phyloP scores from a whole-genome alignment of 1,284 basidiomycete genomes.

The Grifola frondosa region DNA sequence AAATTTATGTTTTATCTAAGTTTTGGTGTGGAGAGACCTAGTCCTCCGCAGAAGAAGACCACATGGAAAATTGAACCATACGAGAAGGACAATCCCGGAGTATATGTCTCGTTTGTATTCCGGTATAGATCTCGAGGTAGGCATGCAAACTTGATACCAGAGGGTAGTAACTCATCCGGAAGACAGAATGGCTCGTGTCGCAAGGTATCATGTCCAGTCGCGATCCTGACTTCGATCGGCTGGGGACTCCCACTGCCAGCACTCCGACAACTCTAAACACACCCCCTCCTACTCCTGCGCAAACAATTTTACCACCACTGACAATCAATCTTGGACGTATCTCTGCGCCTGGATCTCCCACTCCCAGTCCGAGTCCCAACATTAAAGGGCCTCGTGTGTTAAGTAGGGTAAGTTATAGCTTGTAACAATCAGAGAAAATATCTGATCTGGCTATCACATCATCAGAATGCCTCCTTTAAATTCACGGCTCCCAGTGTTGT shows the following conservation, averaged over 20 bases:
- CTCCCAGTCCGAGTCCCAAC: slow-evolving; percentile 5
- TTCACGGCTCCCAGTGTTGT: too few species aligned
- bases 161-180: background rate
- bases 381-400: background rate
- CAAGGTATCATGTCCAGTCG: slow-evolving; percentile 24
- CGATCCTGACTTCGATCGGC: slow-evolving; percentile 5
- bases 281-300: slow-evolving; percentile 3
- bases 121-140: slow-evolving; percentile 54
- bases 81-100: slow-evolving; percentile 36
- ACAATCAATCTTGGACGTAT: too few species aligned
- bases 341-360: background rate
- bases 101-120: slow-evolving; percentile 59
- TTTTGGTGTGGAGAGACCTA: slow-evolving; percentile 13
- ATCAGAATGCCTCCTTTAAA: too few species aligned
- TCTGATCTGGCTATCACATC: too few species aligned
- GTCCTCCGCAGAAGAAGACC: slow-evolving; percentile 12
- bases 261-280: slow-evolving; percentile 1
- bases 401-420: too few species aligned
- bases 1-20: background rate
- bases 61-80: slow-evolving; percentile 55
- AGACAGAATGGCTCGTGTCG: slow-evolving; percentile 26
- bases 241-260: too few species aligned
- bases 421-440: too few species aligned
- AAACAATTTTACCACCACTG: too few species aligned
- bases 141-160: background rate